Conservation (phyloP, 2,329 filamentous ascomycete species). For the Cephalotrichum gorgonifer region DNA sequence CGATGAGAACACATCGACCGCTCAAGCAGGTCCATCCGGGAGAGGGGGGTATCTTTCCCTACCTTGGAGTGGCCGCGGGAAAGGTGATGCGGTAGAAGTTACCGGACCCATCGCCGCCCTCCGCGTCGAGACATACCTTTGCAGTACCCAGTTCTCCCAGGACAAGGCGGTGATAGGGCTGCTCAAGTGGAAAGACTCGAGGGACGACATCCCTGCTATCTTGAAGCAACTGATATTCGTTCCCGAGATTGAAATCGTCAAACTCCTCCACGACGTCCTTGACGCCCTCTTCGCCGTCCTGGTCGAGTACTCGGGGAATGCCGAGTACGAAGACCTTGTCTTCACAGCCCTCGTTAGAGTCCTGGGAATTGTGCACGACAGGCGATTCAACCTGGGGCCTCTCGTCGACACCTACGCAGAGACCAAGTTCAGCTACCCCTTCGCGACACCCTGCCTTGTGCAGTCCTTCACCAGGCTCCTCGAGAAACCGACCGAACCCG, state of each 20-base stretch:
- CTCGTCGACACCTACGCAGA: slow-evolving; percentile 88
- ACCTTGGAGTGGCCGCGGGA: slow-evolving; percentile 64
- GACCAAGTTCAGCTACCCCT: slow-evolving; percentile 83
- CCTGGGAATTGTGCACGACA: slow-evolving; percentile 85
- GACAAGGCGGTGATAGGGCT: slow-evolving; percentile 78
- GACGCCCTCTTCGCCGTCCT: slow-evolving; percentile 86
- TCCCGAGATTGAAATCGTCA: slow-evolving; percentile 94
- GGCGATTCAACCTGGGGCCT: slow-evolving; percentile 83
- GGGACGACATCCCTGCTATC: slow-evolving; percentile 61
- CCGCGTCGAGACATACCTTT: slow-evolving; percentile 73
- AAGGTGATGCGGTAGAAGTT: slow-evolving; percentile 61
- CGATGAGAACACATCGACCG: slow-evolving; percentile 76
- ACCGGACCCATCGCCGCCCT: slow-evolving; percentile 74
- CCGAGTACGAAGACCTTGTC: slow-evolving; percentile 85
- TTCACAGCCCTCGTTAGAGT: slow-evolving; percentile 87
- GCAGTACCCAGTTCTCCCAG: slow-evolving; percentile 91
- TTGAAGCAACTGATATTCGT: slow-evolving; percentile 84
- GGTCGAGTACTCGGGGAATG: slow-evolving; percentile 81
- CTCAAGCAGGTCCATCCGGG: slow-evolving; percentile 49
- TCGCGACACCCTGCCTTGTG: slow-evolving; percentile 79
- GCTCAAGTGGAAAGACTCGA: slow-evolving; percentile 73
- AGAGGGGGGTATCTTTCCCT: slow-evolving; percentile 80
- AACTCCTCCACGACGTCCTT: slow-evolving; percentile 80
- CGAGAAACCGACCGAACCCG: slow-evolving; percentile 70
- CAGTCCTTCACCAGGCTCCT: slow-evolving; percentile 78